Conservation (phyloP, 2,329 filamentous ascomycete genomes). For the Ophiostoma pallidulum region DNA sequence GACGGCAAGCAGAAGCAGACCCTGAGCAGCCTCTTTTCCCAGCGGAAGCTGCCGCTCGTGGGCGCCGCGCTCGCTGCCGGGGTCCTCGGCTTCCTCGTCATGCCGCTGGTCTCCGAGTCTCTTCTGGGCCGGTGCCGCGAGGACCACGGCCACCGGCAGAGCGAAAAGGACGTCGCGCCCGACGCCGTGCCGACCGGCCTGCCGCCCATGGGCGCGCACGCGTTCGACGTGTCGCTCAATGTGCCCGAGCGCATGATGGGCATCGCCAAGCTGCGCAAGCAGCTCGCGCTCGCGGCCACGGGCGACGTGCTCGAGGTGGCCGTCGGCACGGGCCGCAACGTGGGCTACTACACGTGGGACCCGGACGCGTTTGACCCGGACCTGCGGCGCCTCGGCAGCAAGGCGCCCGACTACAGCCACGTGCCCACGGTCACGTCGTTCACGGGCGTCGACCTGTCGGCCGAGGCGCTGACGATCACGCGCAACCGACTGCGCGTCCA, state of each 20-base stretch:
- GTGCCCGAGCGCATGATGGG: constrained; percentile 49
- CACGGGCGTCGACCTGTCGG: constrained; percentile 53
- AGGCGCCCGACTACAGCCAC: constrained; percentile 12
- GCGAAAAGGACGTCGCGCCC: constrained; percentile 3
- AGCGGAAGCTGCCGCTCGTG: constrained; percentile 17
- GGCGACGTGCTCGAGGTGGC: constrained; percentile 26
- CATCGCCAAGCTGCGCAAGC: constrained; percentile 40
- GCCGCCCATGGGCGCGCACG: constrained; percentile 34
- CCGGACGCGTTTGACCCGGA: constrained; percentile 15
- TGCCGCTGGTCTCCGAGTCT: constrained; percentile 16
- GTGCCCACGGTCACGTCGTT: constrained; percentile 38
- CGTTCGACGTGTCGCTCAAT: constrained; percentile 51
- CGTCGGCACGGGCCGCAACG: constrained; percentile 22
- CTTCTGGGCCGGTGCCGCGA: constrained; percentile 13
- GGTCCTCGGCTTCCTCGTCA: constrained; percentile 17
- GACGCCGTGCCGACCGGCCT: constrained; percentile 22
- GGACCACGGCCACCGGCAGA: constrained; percentile 1
- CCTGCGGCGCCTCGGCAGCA: constrained; percentile 8
- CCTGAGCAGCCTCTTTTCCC: constrained; percentile 20
- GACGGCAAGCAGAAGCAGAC: constrained; percentile 9
- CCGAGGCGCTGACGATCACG: constrained; percentile 50
- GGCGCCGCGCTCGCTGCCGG: constrained; percentile 18
- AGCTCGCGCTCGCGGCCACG: constrained; percentile 46
- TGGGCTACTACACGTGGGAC: constrained; percentile 50
- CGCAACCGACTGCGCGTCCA: constrained; percentile 39